phyloP scores from a whole-genome alignment of 495 filamentous ascomycete species.

The Sphaerosporella brunnea region DNA sequence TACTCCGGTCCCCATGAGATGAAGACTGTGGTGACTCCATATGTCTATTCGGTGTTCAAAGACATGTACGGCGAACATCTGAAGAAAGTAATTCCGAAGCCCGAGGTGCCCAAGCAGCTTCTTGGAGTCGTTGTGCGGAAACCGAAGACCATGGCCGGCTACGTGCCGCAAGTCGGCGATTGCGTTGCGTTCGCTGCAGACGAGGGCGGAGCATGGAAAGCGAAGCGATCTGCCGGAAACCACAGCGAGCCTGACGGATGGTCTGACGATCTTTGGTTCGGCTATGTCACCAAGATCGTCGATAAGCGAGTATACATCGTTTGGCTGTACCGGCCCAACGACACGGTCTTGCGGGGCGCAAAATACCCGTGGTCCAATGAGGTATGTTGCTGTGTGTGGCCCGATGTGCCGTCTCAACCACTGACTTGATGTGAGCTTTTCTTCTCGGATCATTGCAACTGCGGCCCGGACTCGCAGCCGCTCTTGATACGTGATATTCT shows the following conservation, averaged over 20 bases:
- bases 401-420: no score
- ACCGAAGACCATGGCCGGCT: slow-evolving; percentile 1
- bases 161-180: slow-evolving; percentile 29
- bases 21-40: slow-evolving; percentile 50
- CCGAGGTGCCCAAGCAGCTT: slow-evolving; percentile 8
- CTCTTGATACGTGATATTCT: slow-evolving; percentile 37
- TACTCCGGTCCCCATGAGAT: slow-evolving; percentile 2
- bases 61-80: slow-evolving; percentile 41
- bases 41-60: slow-evolving; percentile 44
- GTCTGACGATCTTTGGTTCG: no score
- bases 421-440: no score
- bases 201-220: slow-evolving; percentile 36
- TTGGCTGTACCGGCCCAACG: slow-evolving; percentile 52
- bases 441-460: slow-evolving; percentile 59
- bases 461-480: slow-evolving; percentile 27
- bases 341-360: slow-evolving; percentile 43
- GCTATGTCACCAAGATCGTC: slow-evolving; percentile 34
- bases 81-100: slow-evolving; percentile 11
- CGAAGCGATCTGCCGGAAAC: no score
- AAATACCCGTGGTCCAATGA: slow-evolving; percentile 52
- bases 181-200: slow-evolving; percentile 35
- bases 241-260: no score
- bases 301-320: slow-evolving; percentile 37
- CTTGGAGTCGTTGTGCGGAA: slow-evolving; percentile 11
- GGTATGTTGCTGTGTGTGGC: slow-evolving; percentile 13